Base-by-base conservation (phyloP, 495 filamentous ascomycete species). In the Poronia punctata region DNA sequence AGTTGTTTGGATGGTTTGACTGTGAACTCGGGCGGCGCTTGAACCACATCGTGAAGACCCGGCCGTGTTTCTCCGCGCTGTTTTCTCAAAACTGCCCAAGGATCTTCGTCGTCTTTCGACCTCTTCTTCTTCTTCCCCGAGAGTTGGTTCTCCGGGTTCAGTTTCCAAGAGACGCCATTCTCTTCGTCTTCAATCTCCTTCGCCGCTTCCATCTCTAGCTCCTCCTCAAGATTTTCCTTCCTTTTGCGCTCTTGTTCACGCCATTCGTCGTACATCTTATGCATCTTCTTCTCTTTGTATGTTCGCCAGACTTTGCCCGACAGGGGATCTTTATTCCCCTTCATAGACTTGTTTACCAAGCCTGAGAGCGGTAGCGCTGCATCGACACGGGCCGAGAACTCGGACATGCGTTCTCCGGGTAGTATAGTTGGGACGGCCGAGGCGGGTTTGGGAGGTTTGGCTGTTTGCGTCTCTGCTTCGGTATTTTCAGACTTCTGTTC, bases 311-410 rank as follows among this genome's bases (percentile, higher is more conserved):
- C 70, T 30, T 76, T 76, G 50, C 81, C 25, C 22, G 76, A 71
- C 45, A 77, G 27, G 43, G 72, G 57, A 55, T 74, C 73, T 38
- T 67, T 71, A 28, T 71, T 69, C 16, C 57, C 58, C 32, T 59
- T 62, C 16, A 62, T 54, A 3, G 65, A 65, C 36, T 75, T 73
- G 49, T 62, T 74, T 14, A 81, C 75, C 46, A 84, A 62, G 0
- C 71, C 74, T 12, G 77, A 64, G 7, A 98, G 58, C 0, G 92
- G 92, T 16, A 98, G 64, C 2, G 85, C 82, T 19, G 85, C 83
- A 53, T 97, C 82, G 6, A 98, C 92, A 5, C 92, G 79, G 26
- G 84, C 81, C 2, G 77, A 66, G 57, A 94, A 98, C 40, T 92
- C 85, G 1, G 78, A 78, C 43, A 98, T 67, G 18, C 74, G 71